Percentiles rank a stretch among this genome's conserved stretches.
These are phyloP conservation scores for Suillus sp. DNA, from an alignment of 768 basidiomycete genomes.

Conservation along the genomic window DNA sequence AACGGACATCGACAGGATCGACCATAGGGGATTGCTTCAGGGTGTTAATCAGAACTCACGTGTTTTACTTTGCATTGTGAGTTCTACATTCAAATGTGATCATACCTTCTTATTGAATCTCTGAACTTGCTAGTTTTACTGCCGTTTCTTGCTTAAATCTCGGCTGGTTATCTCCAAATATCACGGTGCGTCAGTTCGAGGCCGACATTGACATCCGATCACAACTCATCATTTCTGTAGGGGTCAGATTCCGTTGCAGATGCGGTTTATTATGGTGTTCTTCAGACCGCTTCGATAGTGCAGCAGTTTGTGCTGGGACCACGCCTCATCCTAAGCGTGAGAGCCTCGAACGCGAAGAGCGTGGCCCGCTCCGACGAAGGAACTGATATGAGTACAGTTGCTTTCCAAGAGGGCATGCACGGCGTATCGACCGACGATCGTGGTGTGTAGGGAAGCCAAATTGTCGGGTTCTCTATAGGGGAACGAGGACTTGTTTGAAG, in stretches of 20 bases:
- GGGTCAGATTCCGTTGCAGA: neutral
- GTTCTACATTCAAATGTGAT: neutral
- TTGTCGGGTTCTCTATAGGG: neutral
- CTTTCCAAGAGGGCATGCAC: neutral
- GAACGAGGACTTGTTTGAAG: neutral
- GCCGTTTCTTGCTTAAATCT: neutral
- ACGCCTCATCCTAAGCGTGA: neutral
- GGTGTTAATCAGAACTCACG: neutral
- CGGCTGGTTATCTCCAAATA: neutral
- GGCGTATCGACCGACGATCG: neutral
- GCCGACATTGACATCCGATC: neutral
- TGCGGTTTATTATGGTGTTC: neutral
- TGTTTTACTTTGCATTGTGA: neutral
- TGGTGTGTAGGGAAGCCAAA: neutral
- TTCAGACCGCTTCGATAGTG: neutral
- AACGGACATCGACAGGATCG: neutral
- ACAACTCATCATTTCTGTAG: neutral
- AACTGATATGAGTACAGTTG: neutral
- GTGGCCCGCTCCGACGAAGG: neutral
- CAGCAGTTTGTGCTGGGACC: constrained; percentile 1
- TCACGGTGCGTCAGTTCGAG: neutral
- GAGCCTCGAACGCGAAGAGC: neutral
- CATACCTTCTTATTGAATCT: neutral
- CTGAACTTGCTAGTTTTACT: neutral
- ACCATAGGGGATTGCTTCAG: neutral